Evolutionary conservation across 106 monocot genomes (phyloP).

Genomic region (Gastrodia elata): DNA sequence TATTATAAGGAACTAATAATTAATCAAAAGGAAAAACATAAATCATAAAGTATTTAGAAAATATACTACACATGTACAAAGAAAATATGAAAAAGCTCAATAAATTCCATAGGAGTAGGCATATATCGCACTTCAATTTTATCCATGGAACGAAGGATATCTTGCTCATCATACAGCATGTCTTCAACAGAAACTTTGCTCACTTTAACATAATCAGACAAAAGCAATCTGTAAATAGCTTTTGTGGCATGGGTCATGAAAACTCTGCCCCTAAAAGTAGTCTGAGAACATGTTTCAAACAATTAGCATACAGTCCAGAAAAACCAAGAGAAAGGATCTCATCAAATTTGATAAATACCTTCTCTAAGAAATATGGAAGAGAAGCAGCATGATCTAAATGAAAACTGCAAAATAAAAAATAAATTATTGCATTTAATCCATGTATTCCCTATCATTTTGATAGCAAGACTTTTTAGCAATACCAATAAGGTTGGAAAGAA

Average conservation of each 20-base stretch:
- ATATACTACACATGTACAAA: neutral
- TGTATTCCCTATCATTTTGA: neutral
- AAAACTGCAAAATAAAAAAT: slow-evolving; percentile 54
- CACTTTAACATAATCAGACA: slow-evolving; percentile 97
- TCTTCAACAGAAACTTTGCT: slow-evolving; percentile 99
- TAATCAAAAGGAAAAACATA: neutral
- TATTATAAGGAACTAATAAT: neutral
- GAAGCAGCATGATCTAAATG: slow-evolving; percentile 98
- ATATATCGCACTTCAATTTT: slow-evolving; percentile 75
- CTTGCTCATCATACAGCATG: slow-evolving; percentile 92
- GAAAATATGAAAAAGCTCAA: neutral
- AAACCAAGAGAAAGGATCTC: neutral
- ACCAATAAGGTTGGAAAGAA: neutral
- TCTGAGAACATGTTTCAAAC: slow-evolving; percentile 32
- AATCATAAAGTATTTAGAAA: neutral
- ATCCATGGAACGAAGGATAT: slow-evolving; percentile 87
- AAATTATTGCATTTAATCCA: slow-evolving; percentile 2
- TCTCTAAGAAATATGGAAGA: slow-evolving; percentile 92
- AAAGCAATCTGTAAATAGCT: slow-evolving; percentile 79
- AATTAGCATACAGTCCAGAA: neutral
- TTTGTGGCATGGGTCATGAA: slow-evolving; percentile 99
- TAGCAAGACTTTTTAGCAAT: neutral
- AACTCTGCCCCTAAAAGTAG: slow-evolving; percentile 78
- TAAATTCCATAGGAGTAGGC: neutral
- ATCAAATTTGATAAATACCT: slow-evolving; percentile 30